phyloP scores from a whole-genome alignment of 116 monocot species.

The Posidonia oceanica region DNA sequence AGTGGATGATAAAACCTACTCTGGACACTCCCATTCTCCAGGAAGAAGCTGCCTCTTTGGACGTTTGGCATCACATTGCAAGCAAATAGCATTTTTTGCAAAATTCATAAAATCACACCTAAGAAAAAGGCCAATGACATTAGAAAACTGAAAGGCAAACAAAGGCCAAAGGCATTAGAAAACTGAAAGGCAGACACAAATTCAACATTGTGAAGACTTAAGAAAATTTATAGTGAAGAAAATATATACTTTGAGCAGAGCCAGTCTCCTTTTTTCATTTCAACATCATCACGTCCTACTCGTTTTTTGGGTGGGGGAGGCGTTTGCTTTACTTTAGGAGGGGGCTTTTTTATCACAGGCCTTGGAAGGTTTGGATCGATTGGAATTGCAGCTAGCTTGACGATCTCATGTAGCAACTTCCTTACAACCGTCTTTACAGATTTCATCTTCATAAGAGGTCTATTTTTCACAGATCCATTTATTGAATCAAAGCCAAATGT shows the following conservation, averaged over 20 bases:
- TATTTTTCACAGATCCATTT: conserved; percentile 75
- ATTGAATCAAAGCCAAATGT: conserved; percentile 82
- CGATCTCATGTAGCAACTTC: conserved; percentile 82
- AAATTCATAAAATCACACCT: conserved; percentile 99
- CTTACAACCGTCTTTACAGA: conserved; percentile 64
- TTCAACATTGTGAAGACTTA: neutral
- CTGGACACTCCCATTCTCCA: conserved; percentile 97
- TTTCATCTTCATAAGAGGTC: conserved; percentile 68
- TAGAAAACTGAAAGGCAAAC: neutral
- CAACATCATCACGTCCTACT: conserved; percentile 92
- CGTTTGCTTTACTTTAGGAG: conserved; percentile 89
- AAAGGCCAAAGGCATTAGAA: neutral
- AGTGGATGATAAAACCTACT: conserved; percentile 24
- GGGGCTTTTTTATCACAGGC: conserved; percentile 68
- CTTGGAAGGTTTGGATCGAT: conserved; percentile 94
- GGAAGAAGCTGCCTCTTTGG: conserved; percentile 94
- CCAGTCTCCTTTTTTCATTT: conserved; percentile 99
- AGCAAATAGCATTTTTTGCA: conserved; percentile 86
- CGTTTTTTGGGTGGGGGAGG: conserved; percentile 81
- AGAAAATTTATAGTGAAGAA: neutral
- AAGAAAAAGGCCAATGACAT: conserved; percentile 8
- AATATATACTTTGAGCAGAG: conserved; percentile 71
- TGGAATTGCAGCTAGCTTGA: conserved; percentile 72
- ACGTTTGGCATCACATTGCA: conserved; percentile 92
- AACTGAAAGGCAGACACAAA: too few relatives aligned